Evolutionary conservation across 163 green algal species (phyloP).

Genomic region (Chlorella variabilis): DNA sequence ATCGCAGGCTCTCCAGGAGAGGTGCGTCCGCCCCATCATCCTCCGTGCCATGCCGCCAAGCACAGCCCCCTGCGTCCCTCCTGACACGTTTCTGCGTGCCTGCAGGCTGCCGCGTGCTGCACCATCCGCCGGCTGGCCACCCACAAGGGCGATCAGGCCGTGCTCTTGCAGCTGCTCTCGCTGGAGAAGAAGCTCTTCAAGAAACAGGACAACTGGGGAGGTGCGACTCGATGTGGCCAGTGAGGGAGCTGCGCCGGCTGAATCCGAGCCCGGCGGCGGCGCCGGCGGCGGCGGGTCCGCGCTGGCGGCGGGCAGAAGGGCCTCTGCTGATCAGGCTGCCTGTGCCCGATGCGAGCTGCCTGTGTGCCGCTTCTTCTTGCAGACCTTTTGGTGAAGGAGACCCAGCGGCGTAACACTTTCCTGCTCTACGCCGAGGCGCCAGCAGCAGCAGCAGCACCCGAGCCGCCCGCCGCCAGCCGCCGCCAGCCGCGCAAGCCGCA

Average conservation of each 20-base stretch:
- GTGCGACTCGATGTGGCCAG: background rate
- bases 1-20: too few species aligned
- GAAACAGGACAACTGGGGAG: slow-evolving; percentile 44
- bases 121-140: background rate
- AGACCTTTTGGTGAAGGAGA: slow-evolving; percentile 32
- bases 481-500: background rate
- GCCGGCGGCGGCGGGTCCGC: too few species aligned
- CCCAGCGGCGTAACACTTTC: slow-evolving; percentile 30
- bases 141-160: slow-evolving; percentile 17
- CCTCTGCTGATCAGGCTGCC: too few species aligned
- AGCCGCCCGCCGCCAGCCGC: background rate
- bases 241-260: background rate
- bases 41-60: too few species aligned
- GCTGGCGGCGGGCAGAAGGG: too few species aligned
- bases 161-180: slow-evolving; percentile 29
- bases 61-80: too few species aligned
- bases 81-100: too few species aligned
- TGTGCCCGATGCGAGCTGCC: background rate
- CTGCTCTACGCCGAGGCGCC: slow-evolving; percentile 23
- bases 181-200: slow-evolving; percentile 46
- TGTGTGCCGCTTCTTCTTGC: background rate
- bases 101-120: background rate
- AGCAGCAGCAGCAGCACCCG: background rate
- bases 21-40: too few species aligned
- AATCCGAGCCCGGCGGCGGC: background rate